Conservation (phyloP, 192 early-diverging fungal genomes). For the Borealophlyctis nickersoniae region DNA sequence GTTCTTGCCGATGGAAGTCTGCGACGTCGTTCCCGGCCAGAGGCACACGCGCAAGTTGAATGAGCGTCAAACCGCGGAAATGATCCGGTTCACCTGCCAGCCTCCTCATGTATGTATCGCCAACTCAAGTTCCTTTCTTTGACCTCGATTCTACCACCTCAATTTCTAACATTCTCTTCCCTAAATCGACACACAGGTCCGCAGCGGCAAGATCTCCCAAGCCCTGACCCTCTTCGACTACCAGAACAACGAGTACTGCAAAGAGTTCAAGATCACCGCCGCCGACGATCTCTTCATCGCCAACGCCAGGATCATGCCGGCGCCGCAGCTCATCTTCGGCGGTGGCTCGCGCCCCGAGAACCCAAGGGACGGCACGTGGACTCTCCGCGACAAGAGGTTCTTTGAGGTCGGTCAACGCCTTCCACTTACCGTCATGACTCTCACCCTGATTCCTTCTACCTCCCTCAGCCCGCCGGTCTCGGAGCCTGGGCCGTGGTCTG, state of each 20-base stretch:
- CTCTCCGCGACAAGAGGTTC: slow-evolving; percentile 64
- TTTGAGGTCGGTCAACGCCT: no score
- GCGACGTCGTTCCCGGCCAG: slow-evolving; percentile 23
- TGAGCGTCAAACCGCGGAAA: slow-evolving; percentile 81
- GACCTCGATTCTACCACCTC: no score
- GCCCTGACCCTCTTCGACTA: slow-evolving; percentile 59
- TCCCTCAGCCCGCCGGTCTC: neutral
- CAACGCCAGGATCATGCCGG: slow-evolving; percentile 51
- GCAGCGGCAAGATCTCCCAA: slow-evolving; percentile 70
- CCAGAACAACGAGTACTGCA: slow-evolving; percentile 65
- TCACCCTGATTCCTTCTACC: neutral
- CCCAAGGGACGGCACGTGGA: slow-evolving; percentile 66
- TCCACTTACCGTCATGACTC: no score
- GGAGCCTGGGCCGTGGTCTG: neutral
- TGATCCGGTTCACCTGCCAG: slow-evolving; percentile 87
- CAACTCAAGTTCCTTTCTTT: no score
- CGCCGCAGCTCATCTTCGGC: slow-evolving; percentile 10
- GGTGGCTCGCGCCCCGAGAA: neutral
- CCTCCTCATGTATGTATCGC: no score
- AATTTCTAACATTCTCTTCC: no score
- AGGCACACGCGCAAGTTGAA: slow-evolving; percentile 63
- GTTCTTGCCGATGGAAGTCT: slow-evolving; percentile 28
- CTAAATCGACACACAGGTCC: no score
- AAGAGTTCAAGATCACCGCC: slow-evolving; percentile 69
- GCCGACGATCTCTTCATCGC: slow-evolving; percentile 55